Evolutionary conservation across 345 rosid genomes (phyloP), one percentile per base, ranked within the genome.

Genomic region (Lepidium africanum): DNA sequence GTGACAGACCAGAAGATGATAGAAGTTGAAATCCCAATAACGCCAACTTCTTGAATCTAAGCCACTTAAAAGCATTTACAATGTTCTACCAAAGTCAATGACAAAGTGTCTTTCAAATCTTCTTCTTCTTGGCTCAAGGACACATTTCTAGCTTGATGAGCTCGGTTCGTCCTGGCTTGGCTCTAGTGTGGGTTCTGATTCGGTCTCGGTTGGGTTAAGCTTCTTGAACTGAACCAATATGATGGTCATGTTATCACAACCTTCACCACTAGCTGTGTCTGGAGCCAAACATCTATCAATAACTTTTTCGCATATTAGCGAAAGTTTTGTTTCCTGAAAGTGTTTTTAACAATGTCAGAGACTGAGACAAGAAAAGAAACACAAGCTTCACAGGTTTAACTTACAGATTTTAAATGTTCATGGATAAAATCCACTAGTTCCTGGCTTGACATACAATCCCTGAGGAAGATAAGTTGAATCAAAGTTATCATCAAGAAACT

Each of bases 171-270:
- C 74, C 54, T 68, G 52, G 54, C n/a, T 55, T 42, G 55, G 25
- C 63, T 75, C 70, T 61, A 65, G 70, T 52, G 65, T 40, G 7
- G 63, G 15, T 65, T 58, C 64, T 35, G 59, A 38, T 47, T 47
- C 65, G 0, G 54, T 49, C 65, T 55, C 70, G 0, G 78, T 30
- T 14, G 54, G 46, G 65, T 55, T 47, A 21, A 51, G 51, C 60
- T 83, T 89, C 84, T 83, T 89, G 72, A 94, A 85, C 67, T 87
- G 96, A 59, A 94, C 85, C 79, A 89, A 67, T 70, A 87, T 91
- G 86, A 94, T 91, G 32, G 99, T 91, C 99, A 94, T 91, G 70
- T 94, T 94, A 79, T 94, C 99, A 41, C 99, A 94, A 72, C 99
- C 99, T 81, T 89, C 96, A 0, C 96, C 97, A 47, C 84, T 77